Evolutionary conservation across 108 stramenopile species (phyloP).

Genomic region (Stephanodiscus triporus): DNA sequence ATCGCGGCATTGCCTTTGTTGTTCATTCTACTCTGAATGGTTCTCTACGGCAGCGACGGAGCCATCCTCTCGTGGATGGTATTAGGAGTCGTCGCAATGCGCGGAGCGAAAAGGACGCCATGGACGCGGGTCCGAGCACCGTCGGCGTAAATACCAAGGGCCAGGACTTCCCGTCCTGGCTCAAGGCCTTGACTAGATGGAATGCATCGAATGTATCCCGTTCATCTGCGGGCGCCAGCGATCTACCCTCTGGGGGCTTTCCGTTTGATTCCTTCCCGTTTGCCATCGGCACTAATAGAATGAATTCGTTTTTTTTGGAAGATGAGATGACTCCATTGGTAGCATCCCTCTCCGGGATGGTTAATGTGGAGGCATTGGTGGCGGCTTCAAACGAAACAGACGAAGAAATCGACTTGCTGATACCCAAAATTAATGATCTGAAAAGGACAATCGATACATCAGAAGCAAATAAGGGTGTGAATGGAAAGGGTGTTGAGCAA

Average conservation of each 20-base stretch:
- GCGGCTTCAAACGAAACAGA: constrained; percentile 43
- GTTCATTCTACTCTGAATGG: constrained; percentile 2
- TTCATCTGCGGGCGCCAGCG: neutral
- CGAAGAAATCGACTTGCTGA: constrained; percentile 12
- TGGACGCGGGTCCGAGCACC: neutral
- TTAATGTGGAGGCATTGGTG: constrained; percentile 45
- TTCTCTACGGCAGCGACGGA: neutral
- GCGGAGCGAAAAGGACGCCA: neutral
- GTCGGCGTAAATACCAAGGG: neutral
- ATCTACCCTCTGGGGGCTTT: neutral
- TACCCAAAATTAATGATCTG: constrained; percentile 12
- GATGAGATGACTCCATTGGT: constrained; percentile 42
- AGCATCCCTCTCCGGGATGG: constrained; percentile 44
- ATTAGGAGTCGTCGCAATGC: neutral
- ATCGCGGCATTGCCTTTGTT: constrained; percentile 6
- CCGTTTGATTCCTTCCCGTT: constrained; percentile 39
- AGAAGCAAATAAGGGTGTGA: constrained; percentile 2
- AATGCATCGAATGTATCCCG: neutral
- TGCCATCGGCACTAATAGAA: constrained; percentile 10
- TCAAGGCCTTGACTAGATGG: constrained; percentile 17
- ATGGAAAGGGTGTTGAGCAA: constrained; percentile 3
- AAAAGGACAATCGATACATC: neutral
- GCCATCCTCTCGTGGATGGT: neutral
- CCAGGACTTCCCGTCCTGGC: constrained; percentile 15
- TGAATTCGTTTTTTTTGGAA: constrained; percentile 22